Base-by-base conservation (phyloP, 2,329 filamentous ascomycete species). In the Phaeosphaeriaceae sp. region DNA sequence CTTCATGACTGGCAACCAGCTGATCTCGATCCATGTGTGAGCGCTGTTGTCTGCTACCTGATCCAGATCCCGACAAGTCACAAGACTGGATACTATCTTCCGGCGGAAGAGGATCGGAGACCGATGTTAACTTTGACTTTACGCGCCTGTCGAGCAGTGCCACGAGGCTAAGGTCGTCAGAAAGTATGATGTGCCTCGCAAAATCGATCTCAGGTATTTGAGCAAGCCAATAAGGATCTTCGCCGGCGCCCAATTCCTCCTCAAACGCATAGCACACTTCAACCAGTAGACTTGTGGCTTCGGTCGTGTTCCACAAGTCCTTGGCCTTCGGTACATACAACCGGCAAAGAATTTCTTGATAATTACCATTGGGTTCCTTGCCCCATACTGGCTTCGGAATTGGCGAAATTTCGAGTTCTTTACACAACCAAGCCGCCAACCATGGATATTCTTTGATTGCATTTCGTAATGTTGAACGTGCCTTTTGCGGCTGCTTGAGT, bases 381-480 rank as follows among this genome's bases (percentile, higher is more conserved):
- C 90, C 92, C 93, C 94, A 97, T 26, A 97, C 83, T 0, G 86
- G 83, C 28, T 87, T 87, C 1, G 94, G 92, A 6, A 90, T 79
- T 6, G 83, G 81, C 12, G 91, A 87, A 23, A 97, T 80, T 55
- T 88, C 86, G 20, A 97, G 79, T 39, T 90, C 88, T 61, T 89
- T 87, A 69, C 93, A 94, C 3, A 99, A 77, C 17, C 86, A 81
- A 45, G 84, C 86, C 63, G 93, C 92, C 2, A 97, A 79, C 91
- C 92, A 99, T 0, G 94, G 93, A 44, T 91, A 84, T 21, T 78
- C 79, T 48, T 84, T 80, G 70, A 97, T 88, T 2, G 90, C 88
- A 6, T 80, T 77, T 4, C 79, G 77, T 6, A 97, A 80, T 6
- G 85, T 76, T 44, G 81, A 79, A 52, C 86, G 83, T 28, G 89